phyloP scores from a whole-genome alignment of 768 basidiomycete genomes.

The Arthromyces matolae region DNA sequence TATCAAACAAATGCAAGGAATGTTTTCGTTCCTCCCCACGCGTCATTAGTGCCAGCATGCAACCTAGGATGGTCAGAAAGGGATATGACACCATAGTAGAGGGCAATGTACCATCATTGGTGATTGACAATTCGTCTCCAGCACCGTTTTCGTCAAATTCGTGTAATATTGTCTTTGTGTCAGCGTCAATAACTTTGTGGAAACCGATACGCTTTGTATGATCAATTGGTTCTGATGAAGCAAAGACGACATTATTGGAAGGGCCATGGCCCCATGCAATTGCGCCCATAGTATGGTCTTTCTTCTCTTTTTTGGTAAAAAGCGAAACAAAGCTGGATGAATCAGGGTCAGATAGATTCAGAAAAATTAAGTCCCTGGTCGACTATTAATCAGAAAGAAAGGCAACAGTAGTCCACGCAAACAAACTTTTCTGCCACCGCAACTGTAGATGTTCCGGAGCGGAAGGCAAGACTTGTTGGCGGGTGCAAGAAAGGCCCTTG shows the following conservation, averaged over 20 bases:
- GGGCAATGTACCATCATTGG: slow-evolving; percentile 38
- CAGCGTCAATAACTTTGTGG: slow-evolving; percentile 50
- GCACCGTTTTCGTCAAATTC: slow-evolving; percentile 44
- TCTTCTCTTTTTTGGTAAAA: slow-evolving; percentile 14
- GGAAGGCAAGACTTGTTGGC: slow-evolving; percentile 44
- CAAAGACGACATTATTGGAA: slow-evolving; percentile 42
- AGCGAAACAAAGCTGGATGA: slow-evolving; percentile 9
- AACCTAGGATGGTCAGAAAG: slow-evolving; percentile 21
- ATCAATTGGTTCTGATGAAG: slow-evolving; percentile 49
- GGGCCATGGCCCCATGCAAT: slow-evolving; percentile 49
- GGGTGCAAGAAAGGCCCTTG: slow-evolving; percentile 23
- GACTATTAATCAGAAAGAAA: too few relatives aligned
- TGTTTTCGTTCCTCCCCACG: slow-evolving; percentile 24
- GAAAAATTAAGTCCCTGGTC: too few relatives aligned
- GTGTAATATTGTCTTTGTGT: slow-evolving; percentile 19
- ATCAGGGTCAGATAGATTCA: too few relatives aligned
- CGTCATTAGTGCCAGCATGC: slow-evolving; percentile 31
- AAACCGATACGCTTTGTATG: slow-evolving; percentile 29
- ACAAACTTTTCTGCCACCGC: slow-evolving; percentile 40
- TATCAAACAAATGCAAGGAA: slow-evolving; percentile 51
- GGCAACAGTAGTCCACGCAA: too few relatives aligned
- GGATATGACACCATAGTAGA: background rate
- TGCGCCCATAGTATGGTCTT: slow-evolving; percentile 34
- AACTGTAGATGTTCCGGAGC: slow-evolving; percentile 35
- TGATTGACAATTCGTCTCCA: slow-evolving; percentile 50